These are phyloP conservation scores for Jaapia argillacea DNA, from an alignment of 768 basidiomycete genomes.

Conservation along the genomic window DNA sequence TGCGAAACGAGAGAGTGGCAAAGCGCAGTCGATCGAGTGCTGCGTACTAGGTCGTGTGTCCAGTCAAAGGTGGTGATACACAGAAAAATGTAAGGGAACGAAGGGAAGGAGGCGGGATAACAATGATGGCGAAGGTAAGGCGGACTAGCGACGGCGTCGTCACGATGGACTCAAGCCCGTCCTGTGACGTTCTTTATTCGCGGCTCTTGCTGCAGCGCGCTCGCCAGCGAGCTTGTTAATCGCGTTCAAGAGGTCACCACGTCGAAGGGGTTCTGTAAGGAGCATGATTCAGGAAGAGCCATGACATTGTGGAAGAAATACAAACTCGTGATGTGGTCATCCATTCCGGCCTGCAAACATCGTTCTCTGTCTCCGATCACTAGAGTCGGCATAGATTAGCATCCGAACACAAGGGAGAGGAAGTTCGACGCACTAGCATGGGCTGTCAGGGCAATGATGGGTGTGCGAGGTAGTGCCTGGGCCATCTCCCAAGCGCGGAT, in stretches of 20 bases:
- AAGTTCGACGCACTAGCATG: conserved; percentile 78
- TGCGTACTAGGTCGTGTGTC: too few relatives aligned
- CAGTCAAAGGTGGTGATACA: too few relatives aligned
- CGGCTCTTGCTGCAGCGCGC: conserved; percentile 21
- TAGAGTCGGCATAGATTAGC: conserved; percentile 18
- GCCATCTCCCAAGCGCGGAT: conserved; percentile 80
- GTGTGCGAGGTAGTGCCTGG: conserved; percentile 59
- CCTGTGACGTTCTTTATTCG: too few relatives aligned
- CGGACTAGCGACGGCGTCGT: too few relatives aligned
- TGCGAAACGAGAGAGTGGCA: too few relatives aligned
- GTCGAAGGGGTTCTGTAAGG: conserved; percentile 59
- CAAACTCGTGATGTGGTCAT: conserved; percentile 78
- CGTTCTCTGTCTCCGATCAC: conserved; percentile 86
- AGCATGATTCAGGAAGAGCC: background rate
- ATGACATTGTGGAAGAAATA: conserved; percentile 4
- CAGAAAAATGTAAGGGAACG: too few relatives aligned
- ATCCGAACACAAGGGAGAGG: background rate
- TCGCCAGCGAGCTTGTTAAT: conserved; percentile 75
- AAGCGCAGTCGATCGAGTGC: too few relatives aligned
- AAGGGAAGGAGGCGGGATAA: too few relatives aligned
- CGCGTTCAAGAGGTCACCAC: conserved; percentile 70
- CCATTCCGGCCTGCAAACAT: conserved; percentile 72
- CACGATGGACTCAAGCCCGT: too few relatives aligned
- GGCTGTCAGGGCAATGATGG: conserved; percentile 94
- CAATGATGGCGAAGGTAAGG: too few relatives aligned